Percentiles rank a stretch among this genome's conserved stretches.
Conservation (phyloP, 805 yeast species). For the Cyberlindnera maclurae region DNA sequence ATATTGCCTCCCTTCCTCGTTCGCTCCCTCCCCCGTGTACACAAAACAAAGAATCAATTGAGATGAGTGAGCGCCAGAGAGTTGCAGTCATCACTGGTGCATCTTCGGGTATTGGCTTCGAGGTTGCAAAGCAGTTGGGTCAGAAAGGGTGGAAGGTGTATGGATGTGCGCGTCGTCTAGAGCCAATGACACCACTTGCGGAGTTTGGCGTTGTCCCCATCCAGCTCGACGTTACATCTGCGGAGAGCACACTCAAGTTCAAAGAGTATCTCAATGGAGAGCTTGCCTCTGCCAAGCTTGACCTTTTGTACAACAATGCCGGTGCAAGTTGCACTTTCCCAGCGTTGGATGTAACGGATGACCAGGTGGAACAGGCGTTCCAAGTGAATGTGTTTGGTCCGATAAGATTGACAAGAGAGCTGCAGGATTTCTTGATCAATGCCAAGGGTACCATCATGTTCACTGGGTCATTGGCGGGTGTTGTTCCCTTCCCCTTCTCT, state of each 20-base stretch:
- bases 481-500: slow-evolving; percentile 64
- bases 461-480: slow-evolving; percentile 68
- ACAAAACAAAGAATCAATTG: no score
- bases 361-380: slow-evolving; percentile 41
- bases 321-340: slow-evolving; percentile 71
- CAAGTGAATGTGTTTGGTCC: slow-evolving; percentile 69
- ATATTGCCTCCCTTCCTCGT: no score
- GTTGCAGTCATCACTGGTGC: slow-evolving; percentile 46
- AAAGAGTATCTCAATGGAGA: slow-evolving; percentile 34
- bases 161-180: slow-evolving; percentile 67
- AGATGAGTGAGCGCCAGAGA: slow-evolving; percentile 16
- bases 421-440: slow-evolving; percentile 47
- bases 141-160: slow-evolving; percentile 51
- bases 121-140: slow-evolving; percentile 43
- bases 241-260: slow-evolving; percentile 38
- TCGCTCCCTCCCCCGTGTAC: no score
- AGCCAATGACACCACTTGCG: slow-evolving; percentile 46
- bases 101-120: slow-evolving; percentile 49
- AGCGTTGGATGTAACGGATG: slow-evolving; percentile 58
- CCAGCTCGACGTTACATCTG: slow-evolving; percentile 50
- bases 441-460: slow-evolving; percentile 65
- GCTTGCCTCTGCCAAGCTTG: slow-evolving; percentile 42
- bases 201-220: slow-evolving; percentile 37
- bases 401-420: slow-evolving; percentile 53
- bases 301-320: slow-evolving; percentile 67